Evolutionary conservation across 148 eudicot genomes (phyloP).

Genomic region (Persicaria maculosa): DNA sequence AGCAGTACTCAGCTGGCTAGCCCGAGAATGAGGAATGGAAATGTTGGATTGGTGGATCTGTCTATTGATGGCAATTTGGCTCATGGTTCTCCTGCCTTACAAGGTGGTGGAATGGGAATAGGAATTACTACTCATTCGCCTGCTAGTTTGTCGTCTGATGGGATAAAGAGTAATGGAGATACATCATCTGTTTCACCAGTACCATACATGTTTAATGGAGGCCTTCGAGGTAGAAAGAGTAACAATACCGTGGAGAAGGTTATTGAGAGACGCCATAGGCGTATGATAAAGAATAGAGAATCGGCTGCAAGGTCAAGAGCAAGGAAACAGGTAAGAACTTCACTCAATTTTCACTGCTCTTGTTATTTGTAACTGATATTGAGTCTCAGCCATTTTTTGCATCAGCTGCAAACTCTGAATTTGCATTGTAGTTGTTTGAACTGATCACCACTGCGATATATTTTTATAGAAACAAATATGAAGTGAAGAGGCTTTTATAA

Average conservation of each 20-base stretch:
- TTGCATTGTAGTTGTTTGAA: background rate
- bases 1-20: conserved; percentile 38
- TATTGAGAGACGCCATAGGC: conserved; percentile 86
- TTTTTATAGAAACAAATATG: too few species aligned
- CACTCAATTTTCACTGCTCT: background rate
- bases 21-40: conserved; percentile 47
- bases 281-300: conserved; percentile 92
- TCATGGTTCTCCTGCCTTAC: conserved; percentile 28
- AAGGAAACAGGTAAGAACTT: conserved; percentile 69
- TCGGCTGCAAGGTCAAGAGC: conserved; percentile 97
- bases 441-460: background rate
- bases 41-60: conserved; percentile 37
- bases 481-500: too few species aligned
- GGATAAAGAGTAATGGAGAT: conserved; percentile 75
- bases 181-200: conserved; percentile 68
- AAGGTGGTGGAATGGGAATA: conserved; percentile 34
- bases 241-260: conserved; percentile 63
- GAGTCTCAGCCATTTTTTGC: background rate
- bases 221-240: conserved; percentile 53
- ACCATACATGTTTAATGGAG: conserved; percentile 71
- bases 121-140: conserved; percentile 64
- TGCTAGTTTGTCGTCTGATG: conserved; percentile 56
- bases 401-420: background rate
- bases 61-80: conserved; percentile 37
- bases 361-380: background rate